These are phyloP conservation scores for Mycena indigotica DNA, from an alignment of 768 basidiomycete species.

Conservation along the genomic window DNA sequence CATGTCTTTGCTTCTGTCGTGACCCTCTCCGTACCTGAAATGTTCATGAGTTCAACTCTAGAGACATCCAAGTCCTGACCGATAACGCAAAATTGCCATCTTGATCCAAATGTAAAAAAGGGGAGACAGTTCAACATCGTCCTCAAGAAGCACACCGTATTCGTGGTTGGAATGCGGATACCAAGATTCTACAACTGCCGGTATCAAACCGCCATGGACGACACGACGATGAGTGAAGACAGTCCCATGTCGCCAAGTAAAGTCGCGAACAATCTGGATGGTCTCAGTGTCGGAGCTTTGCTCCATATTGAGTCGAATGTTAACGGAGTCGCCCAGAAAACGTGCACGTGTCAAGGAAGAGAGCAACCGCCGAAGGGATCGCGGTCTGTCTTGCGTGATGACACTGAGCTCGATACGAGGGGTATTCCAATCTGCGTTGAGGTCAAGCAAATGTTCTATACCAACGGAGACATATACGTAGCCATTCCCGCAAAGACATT, in stretches of 20 bases:
- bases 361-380: constrained; percentile 69
- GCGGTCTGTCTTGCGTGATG: constrained; percentile 76
- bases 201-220: constrained; percentile 76
- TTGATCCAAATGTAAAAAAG: constrained; percentile 87
- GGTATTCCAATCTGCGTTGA: constrained; percentile 67
- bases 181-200: constrained; percentile 89
- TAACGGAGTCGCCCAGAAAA: constrained; percentile 71
- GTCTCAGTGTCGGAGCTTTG: constrained; percentile 71
- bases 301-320: constrained; percentile 73
- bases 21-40: constrained; percentile 54
- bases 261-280: constrained; percentile 47
- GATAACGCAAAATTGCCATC: constrained; percentile 75
- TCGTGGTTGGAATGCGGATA: constrained; percentile 73
- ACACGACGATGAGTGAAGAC: constrained; percentile 70
- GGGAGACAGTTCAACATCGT: constrained; percentile 84
- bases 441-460: constrained; percentile 22
- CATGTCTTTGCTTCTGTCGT: constrained; percentile 47
- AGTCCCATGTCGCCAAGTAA: constrained; percentile 63
- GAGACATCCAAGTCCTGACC: constrained; percentile 53
- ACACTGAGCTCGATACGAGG: constrained; percentile 71
- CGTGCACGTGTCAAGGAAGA: constrained; percentile 56
- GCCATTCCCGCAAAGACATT: constrained; percentile 58
- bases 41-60: no score
- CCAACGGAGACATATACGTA: constrained; percentile 39
- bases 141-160: constrained; percentile 81